Evolutionary conservation across 495 filamentous ascomycete species (phyloP), one percentile per base, ranked within the genome.

Genomic region (Oidiodendron maius): DNA sequence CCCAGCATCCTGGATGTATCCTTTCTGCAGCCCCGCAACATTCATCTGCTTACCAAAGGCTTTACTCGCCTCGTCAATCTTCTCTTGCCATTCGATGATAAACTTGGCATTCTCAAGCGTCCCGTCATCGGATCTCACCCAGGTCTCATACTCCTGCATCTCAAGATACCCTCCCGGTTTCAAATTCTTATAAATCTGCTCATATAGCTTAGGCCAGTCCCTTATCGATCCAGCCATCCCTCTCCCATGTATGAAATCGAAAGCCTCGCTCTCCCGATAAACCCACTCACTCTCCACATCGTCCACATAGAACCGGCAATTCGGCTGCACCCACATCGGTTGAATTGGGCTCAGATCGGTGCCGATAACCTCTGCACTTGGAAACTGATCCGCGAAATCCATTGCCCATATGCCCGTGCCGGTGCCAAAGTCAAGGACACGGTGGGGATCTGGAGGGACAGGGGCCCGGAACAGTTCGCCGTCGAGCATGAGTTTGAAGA

Each of bases 361-460:
- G n/a, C 69, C 71, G 21, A 71, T 60, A 22, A 72, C 64, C 17
- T 53, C 46, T 16, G 56, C 48, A 21, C 40, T 39, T 21, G 46
- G 46, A 41, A 23, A 55, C n/a, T 60, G 55, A 59, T 67, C 71
- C 39, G 70, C 73, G 50, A 71, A 70, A 40, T 75, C 73, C n/a
- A n/a, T n/a, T n/a, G n/a, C n/a, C n/a, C n/a, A n/a, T n/a, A n/a
- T n/a, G n/a, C n/a, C n/a, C n/a, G n/a, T 75, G 0, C 77, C 78
- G 11, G 77, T 80, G n/a, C 79, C 81, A 38, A 81, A 58, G 50
- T 83, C 81, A 6, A 84, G 66, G 35, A 83, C 74, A 9, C 69
- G 63, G 20, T 53, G 71, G 1, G 75, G 69, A n/a, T 73, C 63
- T 9, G 61, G 40, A 15, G 62, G 69, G 6, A 88, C 64, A 3